Evolutionary conservation across 371 early-diverging fungal species (phyloP).

Genomic region (Neoconidiobolus thromboides): DNA sequence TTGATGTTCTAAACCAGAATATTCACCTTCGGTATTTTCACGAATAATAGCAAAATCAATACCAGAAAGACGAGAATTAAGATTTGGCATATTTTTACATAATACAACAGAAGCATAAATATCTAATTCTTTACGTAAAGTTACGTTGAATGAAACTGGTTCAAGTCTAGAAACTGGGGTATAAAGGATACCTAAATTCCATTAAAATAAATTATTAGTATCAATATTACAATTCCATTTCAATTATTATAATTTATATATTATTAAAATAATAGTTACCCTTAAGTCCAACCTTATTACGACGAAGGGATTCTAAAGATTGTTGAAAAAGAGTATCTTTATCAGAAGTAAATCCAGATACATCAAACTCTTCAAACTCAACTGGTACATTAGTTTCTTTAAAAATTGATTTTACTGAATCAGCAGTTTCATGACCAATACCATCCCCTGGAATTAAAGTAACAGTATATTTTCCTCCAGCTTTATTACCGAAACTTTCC

Average conservation of each 20-base stretch:
- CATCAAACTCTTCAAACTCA: slow-evolving; percentile 87
- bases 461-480: slow-evolving; percentile 81
- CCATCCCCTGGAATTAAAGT: slow-evolving; percentile 97
- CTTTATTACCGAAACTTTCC: slow-evolving; percentile 21
- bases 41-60: slow-evolving; percentile 94
- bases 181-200: slow-evolving; percentile 46
- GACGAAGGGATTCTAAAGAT: slow-evolving; percentile 69
- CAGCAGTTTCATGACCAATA: slow-evolving; percentile 80
- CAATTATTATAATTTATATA: neutral
- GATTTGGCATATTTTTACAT: slow-evolving; percentile 65
- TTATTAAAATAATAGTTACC: slow-evolving; percentile 21
- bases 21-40: slow-evolving; percentile 98
- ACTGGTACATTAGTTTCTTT: slow-evolving; percentile 78
- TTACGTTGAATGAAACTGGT: slow-evolving; percentile 83
- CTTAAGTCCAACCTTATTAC: slow-evolving; percentile 93
- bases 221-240: too few relatives aligned
- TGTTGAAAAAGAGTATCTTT: slow-evolving; percentile 56
- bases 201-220: too few relatives aligned
- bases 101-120: slow-evolving; percentile 83
- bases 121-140: slow-evolving; percentile 88
- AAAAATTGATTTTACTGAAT: slow-evolving; percentile 82
- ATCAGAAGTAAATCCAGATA: slow-evolving; percentile 65
- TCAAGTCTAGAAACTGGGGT: slow-evolving; percentile 76
- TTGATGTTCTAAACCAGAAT: slow-evolving; percentile 92
- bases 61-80: slow-evolving; percentile 60